phyloP scores from a whole-genome alignment of 1,284 basidiomycete species.

The Lignosus rhinocerotis region DNA sequence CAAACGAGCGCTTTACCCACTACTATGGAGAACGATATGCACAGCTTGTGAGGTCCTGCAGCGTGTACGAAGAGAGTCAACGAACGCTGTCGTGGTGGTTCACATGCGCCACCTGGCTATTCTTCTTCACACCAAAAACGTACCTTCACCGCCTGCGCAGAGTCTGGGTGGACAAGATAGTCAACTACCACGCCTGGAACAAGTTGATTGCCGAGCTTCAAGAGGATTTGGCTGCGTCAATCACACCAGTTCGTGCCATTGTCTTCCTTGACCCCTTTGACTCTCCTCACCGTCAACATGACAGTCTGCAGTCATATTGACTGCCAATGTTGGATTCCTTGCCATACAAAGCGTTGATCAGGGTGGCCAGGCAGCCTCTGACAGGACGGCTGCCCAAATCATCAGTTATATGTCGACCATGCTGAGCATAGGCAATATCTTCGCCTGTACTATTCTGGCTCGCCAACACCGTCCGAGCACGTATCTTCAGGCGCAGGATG shows the following conservation, averaged over 20 bases:
- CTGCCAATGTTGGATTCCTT: constrained; percentile 43
- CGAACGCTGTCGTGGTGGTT: constrained; percentile 18
- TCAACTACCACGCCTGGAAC: constrained; percentile 29
- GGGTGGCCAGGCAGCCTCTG: background rate
- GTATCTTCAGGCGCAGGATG: constrained; percentile 11
- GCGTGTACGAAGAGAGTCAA: constrained; percentile 6
- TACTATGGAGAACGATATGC: constrained; percentile 28
- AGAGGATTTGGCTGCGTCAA: constrained; percentile 30
- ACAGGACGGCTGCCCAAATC: constrained; percentile 28
- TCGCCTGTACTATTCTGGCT: constrained; percentile 26
- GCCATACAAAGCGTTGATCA: constrained; percentile 37
- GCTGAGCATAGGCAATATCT: constrained; percentile 29
- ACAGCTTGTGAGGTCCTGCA: constrained; percentile 21
- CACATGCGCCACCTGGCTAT: constrained; percentile 20
- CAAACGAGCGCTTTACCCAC: constrained; percentile 18
- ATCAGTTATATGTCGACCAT: constrained; percentile 31
- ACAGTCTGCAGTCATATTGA: constrained; percentile 43
- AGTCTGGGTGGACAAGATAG: constrained; percentile 28
- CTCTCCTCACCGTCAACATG: background rate
- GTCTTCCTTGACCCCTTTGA: background rate
- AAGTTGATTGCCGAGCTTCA: constrained; percentile 25
- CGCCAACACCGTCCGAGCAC: constrained; percentile 22
- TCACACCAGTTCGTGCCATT: constrained; percentile 28
- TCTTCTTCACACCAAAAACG: constrained; percentile 27
- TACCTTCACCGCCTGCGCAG: constrained; percentile 27